These are phyloP conservation scores for Microdochium bolleyi DNA, from an alignment of 2,329 filamentous ascomycete species.

Conservation along the genomic window DNA sequence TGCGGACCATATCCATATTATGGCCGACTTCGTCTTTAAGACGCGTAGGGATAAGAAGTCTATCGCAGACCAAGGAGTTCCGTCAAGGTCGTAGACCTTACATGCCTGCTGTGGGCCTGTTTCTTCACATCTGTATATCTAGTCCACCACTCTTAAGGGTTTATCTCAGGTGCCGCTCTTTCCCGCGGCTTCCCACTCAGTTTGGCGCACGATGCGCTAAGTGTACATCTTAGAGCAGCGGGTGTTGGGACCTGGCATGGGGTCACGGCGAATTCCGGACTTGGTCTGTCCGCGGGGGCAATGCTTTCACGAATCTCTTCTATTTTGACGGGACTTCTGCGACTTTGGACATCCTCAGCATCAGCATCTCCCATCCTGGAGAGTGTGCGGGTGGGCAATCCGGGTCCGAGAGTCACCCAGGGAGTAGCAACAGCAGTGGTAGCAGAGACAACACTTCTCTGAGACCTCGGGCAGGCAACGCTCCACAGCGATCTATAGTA, in stretches of 20 bases:
- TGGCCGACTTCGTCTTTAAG: conserved; percentile 86
- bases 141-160: neutral
- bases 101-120: neutral
- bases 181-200: neutral
- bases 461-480: neutral
- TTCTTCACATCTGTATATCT: neutral
- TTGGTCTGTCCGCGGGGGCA: neutral
- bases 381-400: neutral
- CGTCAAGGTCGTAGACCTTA: conserved; percentile 8
- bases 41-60: conserved; percentile 71
- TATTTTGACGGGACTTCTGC: neutral
- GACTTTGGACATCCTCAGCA: neutral
- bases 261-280: neutral
- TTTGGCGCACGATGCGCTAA: neutral
- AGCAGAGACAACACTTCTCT: neutral
- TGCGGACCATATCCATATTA: conserved; percentile 82
- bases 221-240: neutral
- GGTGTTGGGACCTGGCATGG: neutral
- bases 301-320: neutral
- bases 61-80: conserved; percentile 1
- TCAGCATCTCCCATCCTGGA: neutral
- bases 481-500: neutral
- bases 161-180: neutral
- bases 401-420: neutral
- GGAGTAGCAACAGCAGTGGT: neutral